Percentiles rank a stretch among this genome's conserved stretches.
Evolutionary conservation across 805 yeast genomes (phyloP).

Genomic region (Candida stauntonica): DNA sequence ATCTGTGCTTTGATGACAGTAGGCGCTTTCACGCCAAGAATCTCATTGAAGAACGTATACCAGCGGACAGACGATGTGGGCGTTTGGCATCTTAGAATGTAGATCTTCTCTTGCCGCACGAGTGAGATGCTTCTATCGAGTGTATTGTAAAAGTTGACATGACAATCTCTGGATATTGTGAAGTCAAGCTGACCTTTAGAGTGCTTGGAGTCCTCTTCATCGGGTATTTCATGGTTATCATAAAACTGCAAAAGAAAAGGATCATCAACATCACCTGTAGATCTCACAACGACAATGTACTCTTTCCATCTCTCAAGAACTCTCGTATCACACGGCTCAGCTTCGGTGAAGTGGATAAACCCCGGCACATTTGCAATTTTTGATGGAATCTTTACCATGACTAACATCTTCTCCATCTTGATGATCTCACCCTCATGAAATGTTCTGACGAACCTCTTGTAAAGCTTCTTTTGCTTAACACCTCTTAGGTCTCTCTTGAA

Average conservation of each 20-base stretch:
- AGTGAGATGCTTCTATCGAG: slow-evolving; percentile 69
- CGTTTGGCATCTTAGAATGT: slow-evolving; percentile 53
- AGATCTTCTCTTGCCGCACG: slow-evolving; percentile 35
- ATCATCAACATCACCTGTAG: slow-evolving; percentile 44
- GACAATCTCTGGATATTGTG: slow-evolving; percentile 26
- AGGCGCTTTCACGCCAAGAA: slow-evolving; percentile 42
- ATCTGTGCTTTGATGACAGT: slow-evolving; percentile 41
- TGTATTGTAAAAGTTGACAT: slow-evolving; percentile 54
- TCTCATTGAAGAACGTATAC: slow-evolving; percentile 52
- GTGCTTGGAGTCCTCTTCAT: slow-evolving; percentile 13
- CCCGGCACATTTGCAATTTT: slow-evolving; percentile 21
- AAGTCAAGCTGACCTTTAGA: slow-evolving; percentile 28
- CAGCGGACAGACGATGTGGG: slow-evolving; percentile 54
- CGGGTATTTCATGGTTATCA: slow-evolving; percentile 37
- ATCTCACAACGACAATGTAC: slow-evolving; percentile 64
- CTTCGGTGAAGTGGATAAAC: slow-evolving; percentile 40
- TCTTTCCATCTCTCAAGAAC: slow-evolving; percentile 77
- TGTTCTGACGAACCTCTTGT: slow-evolving; percentile 30
- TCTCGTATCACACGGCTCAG: slow-evolving; percentile 48
- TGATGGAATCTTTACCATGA: slow-evolving; percentile 43
- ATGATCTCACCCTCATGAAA: slow-evolving; percentile 56
- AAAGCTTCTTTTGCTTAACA: slow-evolving; percentile 19
- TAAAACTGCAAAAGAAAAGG: slow-evolving; percentile 67
- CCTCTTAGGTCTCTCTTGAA: slow-evolving; percentile 12
- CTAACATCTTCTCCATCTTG: slow-evolving; percentile 64